Base-by-base conservation (phyloP, 176 grass and related monocot species). In the Oryza coarctata region DNA sequence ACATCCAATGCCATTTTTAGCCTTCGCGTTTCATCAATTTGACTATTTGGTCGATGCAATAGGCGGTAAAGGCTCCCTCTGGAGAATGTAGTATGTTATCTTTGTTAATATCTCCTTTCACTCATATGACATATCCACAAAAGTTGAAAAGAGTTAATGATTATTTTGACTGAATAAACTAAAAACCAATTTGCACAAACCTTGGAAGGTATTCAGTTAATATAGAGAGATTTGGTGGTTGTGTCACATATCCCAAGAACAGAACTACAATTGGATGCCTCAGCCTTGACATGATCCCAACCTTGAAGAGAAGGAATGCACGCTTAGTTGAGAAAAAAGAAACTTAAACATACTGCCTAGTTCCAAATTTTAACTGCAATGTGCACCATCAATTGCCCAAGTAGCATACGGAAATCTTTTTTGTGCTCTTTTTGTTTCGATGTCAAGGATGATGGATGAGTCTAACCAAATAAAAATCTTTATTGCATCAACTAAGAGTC, bases 1-100 rank as follows among this genome's bases (percentile, higher is more conserved):
- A 99, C 96, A 90, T 99, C 96, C 35, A 94, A 70, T 81, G 96
- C 96, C 96, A 99, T 99, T 93, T 95, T 99, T 47, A 99, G 77
- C 74, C 96, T 82, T 67, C 69, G 63, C 65, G 84, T 87, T 94
- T 99, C 96, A 89, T 92, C 89, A 70, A 95, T 82, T 84, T 83
- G 87, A 85, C 76, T 87, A 88, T 89, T 94, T 47, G 89, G 93
- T 41, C 93, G 89, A 94, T 99, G 96, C 81, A 99, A 83, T 43
- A 99, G 81, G n/a, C 96, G 94, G 87, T 94, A 99, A 81, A 99
- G 83, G 55, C 91, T 99, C 43, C 96, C 96, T 86, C 96, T 99
- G 74, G 14, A 29, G 79, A 81, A 88, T 26, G 30, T 68, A 82
- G 29, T 29, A 55, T 14, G 58, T 71, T 75, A 43, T 76, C 75